A percentile compares a stretch with the other conserved stretches of the same genome.
These are phyloP conservation scores for Peterozyma xylosa DNA, from an alignment of 805 yeast species.

Conservation along the genomic window DNA sequence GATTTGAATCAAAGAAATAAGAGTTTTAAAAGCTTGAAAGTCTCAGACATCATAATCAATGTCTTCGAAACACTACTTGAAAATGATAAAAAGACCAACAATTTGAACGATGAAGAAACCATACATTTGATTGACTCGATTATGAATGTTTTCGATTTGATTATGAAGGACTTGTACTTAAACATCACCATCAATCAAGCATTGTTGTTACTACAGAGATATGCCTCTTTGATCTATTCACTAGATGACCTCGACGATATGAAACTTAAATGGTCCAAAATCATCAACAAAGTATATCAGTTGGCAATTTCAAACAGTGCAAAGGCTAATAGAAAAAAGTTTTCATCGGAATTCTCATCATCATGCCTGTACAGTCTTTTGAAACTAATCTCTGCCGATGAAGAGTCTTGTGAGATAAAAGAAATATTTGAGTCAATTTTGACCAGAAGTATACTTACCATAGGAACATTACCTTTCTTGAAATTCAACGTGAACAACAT, in stretches of 20 bases:
- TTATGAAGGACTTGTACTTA: slow-evolving; percentile 12
- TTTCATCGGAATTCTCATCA: slow-evolving; percentile 16
- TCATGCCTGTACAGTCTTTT: slow-evolving; percentile 16
- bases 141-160: slow-evolving; percentile 10
- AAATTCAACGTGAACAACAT: slow-evolving; percentile 23
- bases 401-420: not conserved
- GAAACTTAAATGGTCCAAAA: slow-evolving; percentile 17
- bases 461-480: slow-evolving; percentile 16
- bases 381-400: slow-evolving; percentile 2
- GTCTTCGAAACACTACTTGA: slow-evolving; percentile 14
- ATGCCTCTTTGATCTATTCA: slow-evolving; percentile 5
- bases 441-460: slow-evolving; percentile 19
- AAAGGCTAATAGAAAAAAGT: slow-evolving; percentile 13
- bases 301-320: slow-evolving; percentile 1
- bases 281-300: slow-evolving; percentile 14
- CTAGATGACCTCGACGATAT: not conserved
- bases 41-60: slow-evolving; percentile 26
- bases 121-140: slow-evolving; percentile 16
- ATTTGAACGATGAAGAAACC: slow-evolving; percentile 11
- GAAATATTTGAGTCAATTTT: slow-evolving; percentile 13
- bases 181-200: slow-evolving; percentile 10
- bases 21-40: slow-evolving; percentile 31
- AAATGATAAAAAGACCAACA: too few relatives aligned
- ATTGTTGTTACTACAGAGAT: not conserved
- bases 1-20: slow-evolving; percentile 28